These are phyloP conservation scores for Trametes meyenii DNA, from an alignment of 768 basidiomycete species.

Conservation along the genomic window DNA sequence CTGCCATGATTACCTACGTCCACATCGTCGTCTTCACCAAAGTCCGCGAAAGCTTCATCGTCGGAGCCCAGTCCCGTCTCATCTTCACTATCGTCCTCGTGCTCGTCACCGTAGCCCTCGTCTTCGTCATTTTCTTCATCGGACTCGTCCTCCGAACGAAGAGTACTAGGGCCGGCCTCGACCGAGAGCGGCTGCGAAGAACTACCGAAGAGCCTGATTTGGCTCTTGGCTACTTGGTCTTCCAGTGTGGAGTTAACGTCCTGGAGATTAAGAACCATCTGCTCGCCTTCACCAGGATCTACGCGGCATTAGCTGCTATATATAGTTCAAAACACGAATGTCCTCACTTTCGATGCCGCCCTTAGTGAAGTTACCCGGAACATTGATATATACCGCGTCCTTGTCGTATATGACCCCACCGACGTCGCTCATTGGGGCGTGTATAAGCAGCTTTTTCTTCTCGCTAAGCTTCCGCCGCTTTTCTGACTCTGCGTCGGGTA, in stretches of 20 bases:
- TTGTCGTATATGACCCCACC: slow-evolving; percentile 98
- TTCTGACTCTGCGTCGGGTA: slow-evolving; percentile 90
- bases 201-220: slow-evolving; percentile 81
- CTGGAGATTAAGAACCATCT: slow-evolving; percentile 97
- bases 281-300: slow-evolving; percentile 87
- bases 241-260: slow-evolving; percentile 83
- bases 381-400: slow-evolving; percentile 97
- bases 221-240: slow-evolving; percentile 76
- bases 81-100: not conserved
- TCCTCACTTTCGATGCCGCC: slow-evolving; percentile 65
- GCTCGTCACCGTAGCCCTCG: slow-evolving; percentile 30
- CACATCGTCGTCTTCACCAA: slow-evolving; percentile 23
- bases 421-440: slow-evolving; percentile 99
- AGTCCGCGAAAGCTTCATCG: slow-evolving; percentile 8
- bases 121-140: slow-evolving; percentile 39
- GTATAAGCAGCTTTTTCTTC: slow-evolving; percentile 88
- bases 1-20: slow-evolving; percentile 49
- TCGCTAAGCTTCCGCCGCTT: slow-evolving; percentile 91
- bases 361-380: slow-evolving; percentile 90
- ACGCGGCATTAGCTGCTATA: not conserved
- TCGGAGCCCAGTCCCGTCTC: not conserved
- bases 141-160: slow-evolving; percentile 2
- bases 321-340: not conserved
- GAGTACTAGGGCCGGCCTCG: slow-evolving; percentile 31
- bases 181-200: slow-evolving; percentile 73